Base-by-base conservation (phyloP, 495 filamentous ascomycete genomes). In the Daldinia caldariorum region DNA sequence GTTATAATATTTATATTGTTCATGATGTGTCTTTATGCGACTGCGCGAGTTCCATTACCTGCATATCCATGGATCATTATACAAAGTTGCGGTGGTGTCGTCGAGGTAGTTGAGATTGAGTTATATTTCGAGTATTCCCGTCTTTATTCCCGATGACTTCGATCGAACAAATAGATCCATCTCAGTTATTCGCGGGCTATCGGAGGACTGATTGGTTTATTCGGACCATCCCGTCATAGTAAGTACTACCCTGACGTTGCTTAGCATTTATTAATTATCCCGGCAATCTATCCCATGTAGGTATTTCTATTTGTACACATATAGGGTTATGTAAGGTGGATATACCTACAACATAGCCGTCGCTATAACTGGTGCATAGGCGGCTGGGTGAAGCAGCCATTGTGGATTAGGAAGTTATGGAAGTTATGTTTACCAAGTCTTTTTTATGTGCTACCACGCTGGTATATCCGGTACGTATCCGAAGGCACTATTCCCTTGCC, bases 401-500 rank as follows among this genome's bases (percentile, higher is more conserved):
- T 26, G 3, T 26, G 26, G 26, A 26, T 26, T 26, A 26, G 1
- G 3, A 26, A 26, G 26, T 26, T 26, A 26, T 1, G 26, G 26
- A 1, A 1, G 3, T 26, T 26, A 26, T 26, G 1, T 26, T 26
- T 26, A n/a, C n/a, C n/a, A n/a, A n/a, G n/a, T 26, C 3, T 26
- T 26, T 26, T 26, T 26, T 6, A n/a, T 20, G 41, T 45, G 9
- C 8, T 45, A 45, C n/a, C 34, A 35, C 34, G 34, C 34, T 47
- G 43, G 49, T 32, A 29, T 29, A 14, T 39, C 55, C 32, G 31
- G 55, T 55, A 70, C 61, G 61, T 65, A 47, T 57, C 38, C 55
- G 67, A 57, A 65, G 67, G 61, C 63, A 59, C 29, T 32, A 16
- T 64, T 38, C 61, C 55, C 56, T 70, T 64, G 49, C 67, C 22